phyloP scores from a whole-genome alignment of 345 rosid genomes.

The Clausena lansium region DNA sequence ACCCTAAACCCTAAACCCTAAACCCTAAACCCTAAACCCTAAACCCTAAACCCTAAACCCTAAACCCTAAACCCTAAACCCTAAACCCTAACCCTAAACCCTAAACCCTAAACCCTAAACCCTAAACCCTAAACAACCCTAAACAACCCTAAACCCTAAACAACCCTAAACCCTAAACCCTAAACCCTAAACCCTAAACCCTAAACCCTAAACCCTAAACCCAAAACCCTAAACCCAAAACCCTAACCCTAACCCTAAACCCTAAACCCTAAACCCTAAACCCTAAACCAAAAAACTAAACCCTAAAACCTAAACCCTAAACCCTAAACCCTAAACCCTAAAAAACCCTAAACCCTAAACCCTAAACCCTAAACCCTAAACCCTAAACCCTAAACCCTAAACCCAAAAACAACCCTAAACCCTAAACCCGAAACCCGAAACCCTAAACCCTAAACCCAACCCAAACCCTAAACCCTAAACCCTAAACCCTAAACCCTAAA shows the following conservation, averaged over 20 bases:
- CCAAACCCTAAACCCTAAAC: constrained; percentile 29
- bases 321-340: too few species aligned
- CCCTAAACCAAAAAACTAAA: too few species aligned
- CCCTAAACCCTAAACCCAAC: constrained; percentile 25
- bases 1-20: too few species aligned
- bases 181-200: constrained; percentile 21
- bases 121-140: too few species aligned
- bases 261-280: constrained; percentile 28
- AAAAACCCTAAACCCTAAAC: too few species aligned
- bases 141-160: too few species aligned
- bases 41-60: constrained; percentile 32
- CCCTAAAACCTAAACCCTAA: too few species aligned
- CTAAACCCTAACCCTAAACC: constrained; percentile 33
- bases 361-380: too few species aligned
- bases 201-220: constrained; percentile 28
- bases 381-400: too few species aligned
- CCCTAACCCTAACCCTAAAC: constrained; percentile 27
- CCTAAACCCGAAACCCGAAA: constrained; percentile 31
- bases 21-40: constrained; percentile 28
- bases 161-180: too few species aligned
- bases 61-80: constrained; percentile 29
- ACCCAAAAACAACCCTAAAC: too few species aligned
- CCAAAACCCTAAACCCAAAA: constrained; percentile 27
- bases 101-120: constrained; percentile 26
- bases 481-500: constrained; percentile 31